Evolutionary conservation across 108 stramenopile species (phyloP).

Genomic region (Nitzschia putrida): DNA sequence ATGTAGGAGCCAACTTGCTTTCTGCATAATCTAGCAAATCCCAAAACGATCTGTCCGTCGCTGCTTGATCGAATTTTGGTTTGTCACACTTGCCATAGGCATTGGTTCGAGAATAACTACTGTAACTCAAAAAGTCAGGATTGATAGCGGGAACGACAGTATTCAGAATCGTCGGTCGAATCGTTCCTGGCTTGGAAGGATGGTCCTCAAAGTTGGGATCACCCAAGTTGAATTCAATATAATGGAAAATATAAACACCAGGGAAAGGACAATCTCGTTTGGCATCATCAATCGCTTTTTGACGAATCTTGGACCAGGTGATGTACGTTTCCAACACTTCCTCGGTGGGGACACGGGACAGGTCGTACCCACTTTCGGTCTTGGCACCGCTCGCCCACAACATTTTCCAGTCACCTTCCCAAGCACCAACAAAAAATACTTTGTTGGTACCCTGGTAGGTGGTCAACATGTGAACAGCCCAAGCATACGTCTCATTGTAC

Average conservation of each 20-base stretch:
- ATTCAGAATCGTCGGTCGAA: neutral
- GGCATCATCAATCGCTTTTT: slow-evolving; percentile 1
- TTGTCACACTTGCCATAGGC: neutral
- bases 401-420: slow-evolving; percentile 9
- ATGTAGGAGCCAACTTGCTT: neutral
- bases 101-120: neutral
- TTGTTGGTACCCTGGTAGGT: neutral
- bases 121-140: slow-evolving; percentile 10
- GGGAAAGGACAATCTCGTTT: neutral
- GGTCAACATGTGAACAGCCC: neutral
- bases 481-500: slow-evolving; percentile 1
- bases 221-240: neutral
- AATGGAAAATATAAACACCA: neutral
- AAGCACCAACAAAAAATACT: neutral
- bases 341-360: neutral
- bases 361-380: neutral
- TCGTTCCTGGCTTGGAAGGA: neutral
- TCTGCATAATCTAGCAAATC: neutral
- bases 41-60: neutral
- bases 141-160: neutral
- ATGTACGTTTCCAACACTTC: slow-evolving; percentile 1
- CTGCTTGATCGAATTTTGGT: neutral
- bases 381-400: neutral
- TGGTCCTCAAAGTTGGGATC: neutral
- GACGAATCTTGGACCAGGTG: neutral